Conservation (phyloP, 73 alveolate genomes). For the Paramecium primaurelia region DNA sequence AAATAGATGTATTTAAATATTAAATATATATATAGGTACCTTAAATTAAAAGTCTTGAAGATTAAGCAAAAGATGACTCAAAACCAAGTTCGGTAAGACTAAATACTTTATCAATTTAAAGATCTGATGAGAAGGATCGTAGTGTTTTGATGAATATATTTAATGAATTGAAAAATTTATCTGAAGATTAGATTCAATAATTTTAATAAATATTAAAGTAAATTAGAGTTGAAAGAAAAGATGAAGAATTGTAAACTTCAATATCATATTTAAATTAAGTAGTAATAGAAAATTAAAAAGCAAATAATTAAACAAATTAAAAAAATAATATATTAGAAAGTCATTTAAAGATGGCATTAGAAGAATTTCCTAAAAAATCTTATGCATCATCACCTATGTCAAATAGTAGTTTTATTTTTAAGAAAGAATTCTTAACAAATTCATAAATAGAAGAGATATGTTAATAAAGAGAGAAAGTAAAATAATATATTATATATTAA, state of each 20-base stretch:
- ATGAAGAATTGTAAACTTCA: slow-evolving; percentile 9
- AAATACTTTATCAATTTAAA: neutral
- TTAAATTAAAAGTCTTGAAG: neutral
- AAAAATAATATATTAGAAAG: neutral
- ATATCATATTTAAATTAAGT: neutral
- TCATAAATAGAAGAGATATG: neutral
- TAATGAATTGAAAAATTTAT: neutral
- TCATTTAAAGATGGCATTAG: slow-evolving; percentile 28
- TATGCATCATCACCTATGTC: neutral
- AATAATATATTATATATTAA: neutral
- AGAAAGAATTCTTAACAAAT: neutral
- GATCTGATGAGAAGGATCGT: neutral
- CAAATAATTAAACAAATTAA: neutral
- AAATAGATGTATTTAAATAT: neutral
- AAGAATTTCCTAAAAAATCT: neutral
- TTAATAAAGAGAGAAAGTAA: neutral
- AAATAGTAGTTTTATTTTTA: neutral
- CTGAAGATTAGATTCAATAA: neutral
- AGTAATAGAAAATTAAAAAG: neutral
- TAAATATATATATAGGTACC: neutral
- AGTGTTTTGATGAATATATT: neutral
- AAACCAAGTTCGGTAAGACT: neutral
- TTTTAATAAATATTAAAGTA: neutral
- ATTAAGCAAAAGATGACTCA: neutral
- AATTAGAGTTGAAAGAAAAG: neutral